These are phyloP conservation scores for Saccharomycopsis malanga DNA, from an alignment of 805 yeast genomes.

Conservation along the genomic window DNA sequence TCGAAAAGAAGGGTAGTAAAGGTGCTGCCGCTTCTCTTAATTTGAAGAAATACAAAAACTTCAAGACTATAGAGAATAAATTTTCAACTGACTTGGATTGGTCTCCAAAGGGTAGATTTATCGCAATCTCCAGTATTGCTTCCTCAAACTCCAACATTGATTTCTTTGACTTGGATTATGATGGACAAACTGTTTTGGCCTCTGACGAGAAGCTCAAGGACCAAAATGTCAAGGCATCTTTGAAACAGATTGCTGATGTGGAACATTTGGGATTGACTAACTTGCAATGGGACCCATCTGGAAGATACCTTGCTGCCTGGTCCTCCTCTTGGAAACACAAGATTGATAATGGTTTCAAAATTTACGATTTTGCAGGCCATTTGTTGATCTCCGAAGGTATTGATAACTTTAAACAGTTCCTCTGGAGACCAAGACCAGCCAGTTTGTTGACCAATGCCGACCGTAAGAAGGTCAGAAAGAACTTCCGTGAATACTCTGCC, in stretches of 20 bases:
- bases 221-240: constrained; percentile 47
- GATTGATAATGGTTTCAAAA: constrained; percentile 83
- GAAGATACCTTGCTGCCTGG: constrained; percentile 83
- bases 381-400: constrained; percentile 66
- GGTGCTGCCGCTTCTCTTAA: constrained; percentile 33
- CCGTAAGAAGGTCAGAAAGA: constrained; percentile 84
- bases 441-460: constrained; percentile 68
- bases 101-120: constrained; percentile 92
- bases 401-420: constrained; percentile 79
- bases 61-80: constrained; percentile 53
- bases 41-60: constrained; percentile 50
- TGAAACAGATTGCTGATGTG: constrained; percentile 55
- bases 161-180: constrained; percentile 79
- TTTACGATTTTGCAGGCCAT: constrained; percentile 79
- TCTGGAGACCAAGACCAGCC: constrained; percentile 97
- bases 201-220: constrained; percentile 30
- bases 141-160: constrained; percentile 59
- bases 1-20: constrained; percentile 42
- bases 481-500: constrained; percentile 80
- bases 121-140: constrained; percentile 42
- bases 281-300: constrained; percentile 92
- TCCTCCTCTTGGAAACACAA: constrained; percentile 80
- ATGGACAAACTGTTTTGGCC: constrained; percentile 47
- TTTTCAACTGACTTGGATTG: constrained; percentile 69
- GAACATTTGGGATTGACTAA: constrained; percentile 75